phyloP scores from a whole-genome alignment of 805 yeast genomes.

The Tetrapisispora taiwanensis region DNA sequence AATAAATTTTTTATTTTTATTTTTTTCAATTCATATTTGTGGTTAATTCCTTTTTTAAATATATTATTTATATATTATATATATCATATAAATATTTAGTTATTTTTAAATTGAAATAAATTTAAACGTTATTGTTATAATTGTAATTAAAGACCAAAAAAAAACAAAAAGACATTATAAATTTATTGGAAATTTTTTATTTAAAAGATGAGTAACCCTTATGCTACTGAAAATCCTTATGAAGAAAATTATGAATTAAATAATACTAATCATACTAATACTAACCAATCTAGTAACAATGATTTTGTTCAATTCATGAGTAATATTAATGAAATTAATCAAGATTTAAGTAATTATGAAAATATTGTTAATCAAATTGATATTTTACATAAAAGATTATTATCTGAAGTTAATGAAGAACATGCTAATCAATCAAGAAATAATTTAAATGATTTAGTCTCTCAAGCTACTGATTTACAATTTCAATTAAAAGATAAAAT shows the following conservation, averaged over 20 bases:
- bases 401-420: constrained; percentile 64
- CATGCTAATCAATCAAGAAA: constrained; percentile 58
- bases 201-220: constrained; percentile 21
- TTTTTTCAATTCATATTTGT: too few species aligned
- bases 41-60: too few species aligned
- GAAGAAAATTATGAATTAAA: constrained; percentile 9
- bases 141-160: too few species aligned
- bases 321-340: constrained; percentile 57
- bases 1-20: too few species aligned
- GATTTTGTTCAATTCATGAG: constrained; percentile 60
- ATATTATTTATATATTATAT: too few species aligned
- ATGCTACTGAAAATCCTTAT: constrained; percentile 12
- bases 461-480: constrained; percentile 74
- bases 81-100: too few species aligned
- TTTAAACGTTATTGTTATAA: too few species aligned
- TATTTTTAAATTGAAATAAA: too few species aligned
- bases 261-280: constrained; percentile 2
- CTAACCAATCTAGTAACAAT: constrained; percentile 13
- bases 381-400: constrained; percentile 55
- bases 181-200: too few species aligned
- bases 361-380: constrained; percentile 60
- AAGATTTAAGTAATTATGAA: constrained; percentile 59
- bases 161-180: too few species aligned
- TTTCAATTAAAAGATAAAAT: constrained; percentile 63
- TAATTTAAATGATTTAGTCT: constrained; percentile 65